These are phyloP conservation scores for Friedmanniomyces endolithicus DNA, from an alignment of 495 filamentous ascomycete species.

Conservation along the genomic window DNA sequence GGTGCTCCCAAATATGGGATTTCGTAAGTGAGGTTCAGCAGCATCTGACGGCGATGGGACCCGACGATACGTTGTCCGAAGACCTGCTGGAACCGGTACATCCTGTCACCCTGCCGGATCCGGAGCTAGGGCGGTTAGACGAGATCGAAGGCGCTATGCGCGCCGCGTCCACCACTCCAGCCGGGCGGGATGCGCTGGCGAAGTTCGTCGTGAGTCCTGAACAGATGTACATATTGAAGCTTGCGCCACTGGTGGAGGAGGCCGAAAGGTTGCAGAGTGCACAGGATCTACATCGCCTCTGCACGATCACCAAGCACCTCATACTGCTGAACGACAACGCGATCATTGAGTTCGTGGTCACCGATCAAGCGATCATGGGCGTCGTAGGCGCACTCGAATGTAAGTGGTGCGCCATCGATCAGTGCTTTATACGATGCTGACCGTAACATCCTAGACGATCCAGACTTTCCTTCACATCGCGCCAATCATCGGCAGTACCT, in stretches of 20 bases:
- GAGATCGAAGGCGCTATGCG: constrained; percentile 79
- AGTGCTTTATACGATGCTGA: too few relatives aligned
- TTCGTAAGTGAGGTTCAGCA: constrained; percentile 80
- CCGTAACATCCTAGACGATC: constrained; percentile 61
- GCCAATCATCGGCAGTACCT: constrained; percentile 94
- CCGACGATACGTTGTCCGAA: constrained; percentile 86
- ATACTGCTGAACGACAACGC: constrained; percentile 86
- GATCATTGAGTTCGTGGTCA: constrained; percentile 88
- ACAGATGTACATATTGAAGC: constrained; percentile 61
- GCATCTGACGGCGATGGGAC: constrained; percentile 43
- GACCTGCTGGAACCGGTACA: constrained; percentile 60
- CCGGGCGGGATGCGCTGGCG: constrained; percentile 74
- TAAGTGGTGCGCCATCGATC: too few relatives aligned
- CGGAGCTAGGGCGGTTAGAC: constrained; percentile 62
- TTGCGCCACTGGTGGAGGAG: constrained; percentile 69
- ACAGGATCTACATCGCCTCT: constrained; percentile 72
- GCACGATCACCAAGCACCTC: constrained; percentile 95
- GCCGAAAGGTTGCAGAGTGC: constrained; percentile 88
- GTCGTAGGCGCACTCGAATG: constrained; percentile 95
- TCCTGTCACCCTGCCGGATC: constrained; percentile 59
- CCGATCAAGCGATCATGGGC: constrained; percentile 75
- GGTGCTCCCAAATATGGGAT: constrained; percentile 88
- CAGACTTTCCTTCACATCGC: constrained; percentile 96
- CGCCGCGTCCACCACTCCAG: constrained; percentile 54
- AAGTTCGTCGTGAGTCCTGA: constrained; percentile 75